Evolutionary conservation across 1,139 yeast genomes (phyloP), one percentile per base, ranked within the genome.

Genomic region (Hyphopichia buzzinii): DNA sequence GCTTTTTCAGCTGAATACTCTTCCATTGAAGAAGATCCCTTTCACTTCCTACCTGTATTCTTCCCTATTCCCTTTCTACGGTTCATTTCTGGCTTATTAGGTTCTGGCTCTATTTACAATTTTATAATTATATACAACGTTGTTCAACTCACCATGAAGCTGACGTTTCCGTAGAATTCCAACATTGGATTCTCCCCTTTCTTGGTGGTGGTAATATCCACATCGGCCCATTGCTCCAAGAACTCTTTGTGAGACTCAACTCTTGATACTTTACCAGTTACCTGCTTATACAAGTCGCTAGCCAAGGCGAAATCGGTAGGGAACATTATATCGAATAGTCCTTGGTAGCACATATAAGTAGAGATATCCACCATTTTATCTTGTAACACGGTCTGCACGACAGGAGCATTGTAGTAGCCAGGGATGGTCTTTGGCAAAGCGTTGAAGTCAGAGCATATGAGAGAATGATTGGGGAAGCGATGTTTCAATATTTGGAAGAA

Each of bases 171-270:
- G 55, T 87, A 87, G 44, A 86, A 77, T 38, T 84, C 84, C 41
- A 87, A 57, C 90, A 87, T 79, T n/a, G 96, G 96, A 49, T 85
- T 85, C 48, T 86, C 95, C 0, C 96, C 96, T 26, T 77, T 74
- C 47, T 74, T 77, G 1, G 95, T 84, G 4, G 79, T 74, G 4
- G 95, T 85, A 7, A 69, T 72, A 4, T 80, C 81, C 1, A 75
- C 43, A 48, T 84, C 89, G 0, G 84, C 88, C 94, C 95, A 86
- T 36, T 72, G 71, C 39, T 67, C 72, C 48, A 88, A 58, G 44
- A 84, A 87, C 10, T 79, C 84, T 8, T 68, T 61, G 57, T 87
- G 95, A 27, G 79, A 60, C 31, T 76, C 69, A 1, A 79, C 75
- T 37, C 64, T 62, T 8, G 84, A 72, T 2, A 72, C 58, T 47